phyloP scores from a whole-genome alignment of 768 basidiomycete species.

The Agrocybe praecox region DNA sequence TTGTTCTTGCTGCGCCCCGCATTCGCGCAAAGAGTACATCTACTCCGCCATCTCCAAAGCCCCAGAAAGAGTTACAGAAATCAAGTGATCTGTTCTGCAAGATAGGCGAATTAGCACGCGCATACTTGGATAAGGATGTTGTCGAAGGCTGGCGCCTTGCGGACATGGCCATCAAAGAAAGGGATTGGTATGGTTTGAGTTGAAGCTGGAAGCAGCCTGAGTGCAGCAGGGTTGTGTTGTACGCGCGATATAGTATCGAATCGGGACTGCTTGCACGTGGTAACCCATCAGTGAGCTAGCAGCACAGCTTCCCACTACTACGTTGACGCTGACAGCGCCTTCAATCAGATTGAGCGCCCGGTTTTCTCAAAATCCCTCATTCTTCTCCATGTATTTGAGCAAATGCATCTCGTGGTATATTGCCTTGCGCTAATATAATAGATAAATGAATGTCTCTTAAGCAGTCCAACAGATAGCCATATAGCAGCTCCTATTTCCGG shows the following conservation, averaged over 20 bases:
- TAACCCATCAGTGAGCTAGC: neutral
- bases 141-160: conserved; percentile 81
- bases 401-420: too few relatives aligned
- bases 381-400: neutral
- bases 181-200: neutral
- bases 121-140: conserved; percentile 76
- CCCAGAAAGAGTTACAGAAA: conserved; percentile 99
- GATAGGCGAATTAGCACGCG: conserved; percentile 54
- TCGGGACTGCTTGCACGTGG: conserved; percentile 5
- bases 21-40: conserved; percentile 90
- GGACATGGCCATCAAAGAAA: conserved; percentile 46
- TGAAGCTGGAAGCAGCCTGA: neutral
- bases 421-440: too few relatives aligned
- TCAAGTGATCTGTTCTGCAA: conserved; percentile 61
- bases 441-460: too few relatives aligned
- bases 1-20: conserved; percentile 81
- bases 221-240: conserved; percentile 1
- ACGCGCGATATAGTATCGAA: neutral
- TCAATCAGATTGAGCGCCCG: too few relatives aligned
- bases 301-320: neutral
- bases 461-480: too few relatives aligned
- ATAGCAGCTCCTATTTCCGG: too few relatives aligned
- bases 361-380: neutral
- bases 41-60: conserved; percentile 80
- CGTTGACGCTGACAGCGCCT: neutral